Base-by-base conservation (phyloP, 306 rosid genomes). In the Quercus glauca region DNA sequence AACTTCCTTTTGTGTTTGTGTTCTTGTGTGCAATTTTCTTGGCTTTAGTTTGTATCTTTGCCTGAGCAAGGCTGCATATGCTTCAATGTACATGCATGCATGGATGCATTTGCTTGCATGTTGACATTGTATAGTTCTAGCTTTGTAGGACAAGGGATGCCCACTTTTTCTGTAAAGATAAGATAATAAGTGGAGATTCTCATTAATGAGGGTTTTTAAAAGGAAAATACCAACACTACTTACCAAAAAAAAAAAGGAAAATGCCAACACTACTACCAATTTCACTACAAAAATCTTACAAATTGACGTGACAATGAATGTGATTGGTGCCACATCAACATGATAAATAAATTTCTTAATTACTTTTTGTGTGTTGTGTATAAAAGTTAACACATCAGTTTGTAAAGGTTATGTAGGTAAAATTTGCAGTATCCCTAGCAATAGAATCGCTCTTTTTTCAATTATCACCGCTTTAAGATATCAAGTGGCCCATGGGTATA, bases 1-100 rank as follows among this genome's bases (percentile, higher is more conserved):
- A 58, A 18, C 4, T 78, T 83, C 31, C 56, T 74, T 14, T 12
- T 69, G 61, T 69, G 55, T 84, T 26, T 60, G 4, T 56, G 58
- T 67, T 21, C 69, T 35, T 73, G 67, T 61, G 29, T 45, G 45
- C 13, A 73, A 51, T 25, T 31, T 60, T 69, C 60, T 77, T 75
- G 76, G n/a, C 33, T 56, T 56, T n/a, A 76, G 60, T 64, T 64
- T 29, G 21, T 31, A 37, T 23, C 19, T 77, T 7, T 73, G 71
- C 5, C 25, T 12, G 19, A 10, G 11, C 74, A 57, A 67, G 21
- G 21, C 33, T 71, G 26, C 78, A 29, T 29, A 29, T 26, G 53
- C 53, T 49, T 37, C 45, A 37, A 57, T n/a, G 29, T 20, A 6
- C 26, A 20, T 20, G 6, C 26, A 20, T 59, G 65, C 18, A 59